Evolutionary conservation across 2,329 filamentous ascomycete species (phyloP), one percentile per base, ranked within the genome.

Genomic region (Ceratocystis smalleyi): DNA sequence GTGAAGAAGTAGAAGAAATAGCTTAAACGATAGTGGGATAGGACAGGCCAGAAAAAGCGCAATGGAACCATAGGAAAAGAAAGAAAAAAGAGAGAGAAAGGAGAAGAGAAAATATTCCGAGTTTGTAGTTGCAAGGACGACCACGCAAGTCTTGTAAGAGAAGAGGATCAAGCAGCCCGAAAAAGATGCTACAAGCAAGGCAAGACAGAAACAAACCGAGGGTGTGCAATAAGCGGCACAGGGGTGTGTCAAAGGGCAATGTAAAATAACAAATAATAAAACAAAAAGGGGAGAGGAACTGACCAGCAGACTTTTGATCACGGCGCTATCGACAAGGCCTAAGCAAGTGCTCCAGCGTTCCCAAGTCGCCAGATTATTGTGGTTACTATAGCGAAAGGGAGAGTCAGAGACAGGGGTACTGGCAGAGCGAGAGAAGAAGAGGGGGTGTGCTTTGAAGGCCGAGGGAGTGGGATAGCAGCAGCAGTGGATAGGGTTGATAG

Each of bases 111-210:
- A 22, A 43, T 7, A 59, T 30, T 55, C 51, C 51, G 51, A 30
- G 51, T 49, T 49, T 55, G 51, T 55, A 15, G n/a, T 55, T 32
- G 51, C 19, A 51, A 55, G 40, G 19, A 47, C 30, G 43, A 45
- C 63, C 63, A 32, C 63, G 32, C 59, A 61, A 32, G 45, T 64
- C 45, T 64, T 61, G 54, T 60, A 30, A 40, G 35, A 40, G n/a
- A 49, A 64, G 63, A 64, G 63, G 59, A 59, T 61, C 43, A 22
- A 55, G 45, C 35, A 64, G 61, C 54, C 59, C 40, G 59, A 61
- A 55, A 32, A 32, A 61, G 59, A 61, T 45, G 43, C 59, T 27
- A 61, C 40, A 40, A 61, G 30, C 59, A 59, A 47, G 63, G 55
- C 40, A 30, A 7, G 22, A 43, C 35, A 59, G 57, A 60, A 54